phyloP scores from a whole-genome alignment of 2,329 filamentous ascomycete species.

The Aspergillus ibericus region DNA sequence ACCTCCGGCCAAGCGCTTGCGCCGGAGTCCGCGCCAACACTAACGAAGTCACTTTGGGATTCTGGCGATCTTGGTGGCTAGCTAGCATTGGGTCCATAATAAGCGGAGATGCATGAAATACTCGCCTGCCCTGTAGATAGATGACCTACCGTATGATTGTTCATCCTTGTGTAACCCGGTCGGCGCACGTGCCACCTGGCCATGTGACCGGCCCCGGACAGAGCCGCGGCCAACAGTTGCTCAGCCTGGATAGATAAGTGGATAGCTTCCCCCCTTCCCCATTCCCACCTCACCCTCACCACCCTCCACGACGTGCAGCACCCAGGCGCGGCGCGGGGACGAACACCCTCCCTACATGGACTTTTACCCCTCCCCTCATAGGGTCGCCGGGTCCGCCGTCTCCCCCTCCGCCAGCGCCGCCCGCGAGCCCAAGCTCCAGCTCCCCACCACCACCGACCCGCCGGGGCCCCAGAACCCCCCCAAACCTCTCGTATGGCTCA shows the following conservation, averaged over 20 bases:
- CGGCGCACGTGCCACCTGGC: no score
- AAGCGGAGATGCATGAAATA: not conserved
- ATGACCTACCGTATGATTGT: no score
- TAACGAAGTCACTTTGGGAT: not conserved
- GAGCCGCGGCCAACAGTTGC: no score
- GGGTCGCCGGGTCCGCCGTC: not conserved
- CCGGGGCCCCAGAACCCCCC: slow-evolving; percentile 68
- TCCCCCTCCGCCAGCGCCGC: slow-evolving; percentile 17
- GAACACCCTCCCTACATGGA: not conserved
- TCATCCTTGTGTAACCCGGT: no score
- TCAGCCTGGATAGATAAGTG: no score
- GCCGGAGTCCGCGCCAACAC: slow-evolving; percentile 28
- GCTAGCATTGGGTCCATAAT: not conserved
- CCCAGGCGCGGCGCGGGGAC: not conserved
- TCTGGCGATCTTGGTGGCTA: not conserved
- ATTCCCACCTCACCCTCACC: no score
- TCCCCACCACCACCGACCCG: slow-evolving; percentile 85
- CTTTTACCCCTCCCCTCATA: not conserved
- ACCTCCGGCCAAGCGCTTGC: slow-evolving; percentile 37
- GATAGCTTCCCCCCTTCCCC: no score
- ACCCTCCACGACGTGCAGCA: not conserved
- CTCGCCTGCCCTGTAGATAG: no score
- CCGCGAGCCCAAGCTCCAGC: slow-evolving; percentile 52
- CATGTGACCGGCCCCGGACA: no score
- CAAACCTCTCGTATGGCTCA: slow-evolving; percentile 82